Conservation (phyloP, 768 basidiomycete genomes). For the Lanmaoa pseudosensibilis region DNA sequence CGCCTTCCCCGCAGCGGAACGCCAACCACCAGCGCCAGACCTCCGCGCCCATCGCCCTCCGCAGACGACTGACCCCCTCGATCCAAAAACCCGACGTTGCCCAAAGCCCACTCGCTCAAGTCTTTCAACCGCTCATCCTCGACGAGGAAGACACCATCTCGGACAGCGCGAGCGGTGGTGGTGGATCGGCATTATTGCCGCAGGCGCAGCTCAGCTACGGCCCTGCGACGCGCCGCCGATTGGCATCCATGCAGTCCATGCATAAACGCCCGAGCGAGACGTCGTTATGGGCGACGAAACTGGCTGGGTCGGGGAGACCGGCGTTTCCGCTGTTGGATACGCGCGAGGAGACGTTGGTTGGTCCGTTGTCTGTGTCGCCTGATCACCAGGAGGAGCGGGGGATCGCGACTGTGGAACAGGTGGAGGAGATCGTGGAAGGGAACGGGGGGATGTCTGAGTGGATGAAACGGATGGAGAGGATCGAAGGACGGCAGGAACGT, state of each 20-base stretch:
- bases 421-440: constrained; percentile 28
- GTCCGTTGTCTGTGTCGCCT: constrained; percentile 28
- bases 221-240: constrained; percentile 39
- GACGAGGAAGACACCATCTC: constrained; percentile 44
- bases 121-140: constrained; percentile 66
- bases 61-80: constrained; percentile 23
- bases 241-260: constrained; percentile 35
- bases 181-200: constrained; percentile 4
- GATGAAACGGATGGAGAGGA: constrained; percentile 37
- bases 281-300: constrained; percentile 1
- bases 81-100: constrained; percentile 23
- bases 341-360: constrained; percentile 20
- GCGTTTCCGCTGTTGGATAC: constrained; percentile 24
- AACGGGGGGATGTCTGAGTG: constrained; percentile 29
- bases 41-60: constrained; percentile 18
- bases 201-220: constrained; percentile 37
- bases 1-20: constrained; percentile 11
- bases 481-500: constrained; percentile 47
- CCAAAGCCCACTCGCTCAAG: constrained; percentile 65
- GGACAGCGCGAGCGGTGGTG: constrained; percentile 12
- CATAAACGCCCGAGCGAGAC: constrained; percentile 17
- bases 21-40: constrained; percentile 11
- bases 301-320: constrained; percentile 9
- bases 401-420: constrained; percentile 27
- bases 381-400: constrained; percentile 17